phyloP scores from a whole-genome alignment of 2,329 filamentous ascomycete genomes.

The Venturia carpophila region DNA sequence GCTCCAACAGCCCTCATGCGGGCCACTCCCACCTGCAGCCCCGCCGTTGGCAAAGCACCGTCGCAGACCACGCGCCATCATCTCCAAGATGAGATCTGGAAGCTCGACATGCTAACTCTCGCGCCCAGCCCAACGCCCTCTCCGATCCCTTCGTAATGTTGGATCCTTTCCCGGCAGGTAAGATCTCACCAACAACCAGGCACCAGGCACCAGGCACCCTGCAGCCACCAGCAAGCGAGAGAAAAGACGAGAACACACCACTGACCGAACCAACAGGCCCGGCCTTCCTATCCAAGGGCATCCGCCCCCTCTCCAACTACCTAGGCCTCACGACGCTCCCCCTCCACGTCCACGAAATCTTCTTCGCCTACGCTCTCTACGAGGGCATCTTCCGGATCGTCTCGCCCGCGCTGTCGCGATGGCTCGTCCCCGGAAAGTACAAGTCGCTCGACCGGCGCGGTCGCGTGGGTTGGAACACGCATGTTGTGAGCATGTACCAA shows the following conservation, averaged over 20 bases:
- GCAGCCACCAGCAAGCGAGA: background rate
- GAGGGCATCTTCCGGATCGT: conserved; percentile 57
- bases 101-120: conserved; percentile 12
- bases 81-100: background rate
- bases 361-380: conserved; percentile 60
- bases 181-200: background rate
- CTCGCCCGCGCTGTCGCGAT: conserved; percentile 57
- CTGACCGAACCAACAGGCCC: conserved; percentile 4
- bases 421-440: conserved; percentile 60
- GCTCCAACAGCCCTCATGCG: background rate
- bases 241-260: background rate
- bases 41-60: background rate
- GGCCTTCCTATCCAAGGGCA: conserved; percentile 39
- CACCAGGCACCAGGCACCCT: background rate
- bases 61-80: background rate
- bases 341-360: conserved; percentile 68
- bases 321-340: conserved; percentile 59
- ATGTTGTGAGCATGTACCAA: conserved; percentile 75
- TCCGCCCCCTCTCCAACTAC: conserved; percentile 57
- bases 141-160: background rate
- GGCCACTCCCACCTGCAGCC: background rate
- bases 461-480: conserved; percentile 75
- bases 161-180: conserved; percentile 16
- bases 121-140: background rate
- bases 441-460: conserved; percentile 52